These are phyloP conservation scores for Phytophthora meadii DNA, from an alignment of 352 stramenopile genomes.

Conservation along the genomic window DNA sequence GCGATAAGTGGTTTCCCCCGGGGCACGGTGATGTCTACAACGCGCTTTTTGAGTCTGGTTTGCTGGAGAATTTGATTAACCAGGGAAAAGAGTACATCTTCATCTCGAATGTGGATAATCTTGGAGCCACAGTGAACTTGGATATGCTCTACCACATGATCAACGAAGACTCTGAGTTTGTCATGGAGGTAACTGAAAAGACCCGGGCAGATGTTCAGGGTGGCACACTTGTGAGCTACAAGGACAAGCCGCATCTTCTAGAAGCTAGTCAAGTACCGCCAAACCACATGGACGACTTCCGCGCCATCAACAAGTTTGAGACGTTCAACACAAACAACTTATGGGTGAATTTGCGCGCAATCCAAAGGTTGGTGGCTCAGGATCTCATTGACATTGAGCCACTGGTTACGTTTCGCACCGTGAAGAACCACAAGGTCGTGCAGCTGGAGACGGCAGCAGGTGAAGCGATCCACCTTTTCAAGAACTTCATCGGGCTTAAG, in stretches of 20 bases:
- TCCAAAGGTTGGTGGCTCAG: conserved; percentile 96
- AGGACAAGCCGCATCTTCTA: conserved; percentile 95
- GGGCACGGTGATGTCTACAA: conserved; percentile 99
- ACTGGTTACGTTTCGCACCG: conserved; percentile 93
- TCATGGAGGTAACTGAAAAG: conserved; percentile 99
- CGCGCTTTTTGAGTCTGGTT: conserved; percentile 96
- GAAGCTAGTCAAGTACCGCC: conserved; percentile 97
- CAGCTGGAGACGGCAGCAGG: conserved; percentile 97
- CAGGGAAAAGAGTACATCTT: conserved; percentile 99
- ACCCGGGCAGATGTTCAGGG: conserved; percentile 92
- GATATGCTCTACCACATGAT: conserved; percentile 99
- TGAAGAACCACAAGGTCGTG: conserved; percentile 96
- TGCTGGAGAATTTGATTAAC: conserved; percentile 96
- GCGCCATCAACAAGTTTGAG: conserved; percentile 94
- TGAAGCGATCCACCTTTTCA: conserved; percentile 98
- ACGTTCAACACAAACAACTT: conserved; percentile 99
- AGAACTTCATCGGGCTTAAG: conserved; percentile 96
- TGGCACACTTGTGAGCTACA: conserved; percentile 91
- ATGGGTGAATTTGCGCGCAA: conserved; percentile 98
- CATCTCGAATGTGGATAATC: conserved; percentile 99
- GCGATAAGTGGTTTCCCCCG: conserved; percentile 95
- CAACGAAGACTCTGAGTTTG: conserved; percentile 96
- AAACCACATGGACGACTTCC: conserved; percentile 95
- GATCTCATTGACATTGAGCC: conserved; percentile 98
- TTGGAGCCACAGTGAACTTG: conserved; percentile 97